Base-by-base conservation (phyloP, 768 basidiomycete genomes). In the Phylloporus scabripes region DNA sequence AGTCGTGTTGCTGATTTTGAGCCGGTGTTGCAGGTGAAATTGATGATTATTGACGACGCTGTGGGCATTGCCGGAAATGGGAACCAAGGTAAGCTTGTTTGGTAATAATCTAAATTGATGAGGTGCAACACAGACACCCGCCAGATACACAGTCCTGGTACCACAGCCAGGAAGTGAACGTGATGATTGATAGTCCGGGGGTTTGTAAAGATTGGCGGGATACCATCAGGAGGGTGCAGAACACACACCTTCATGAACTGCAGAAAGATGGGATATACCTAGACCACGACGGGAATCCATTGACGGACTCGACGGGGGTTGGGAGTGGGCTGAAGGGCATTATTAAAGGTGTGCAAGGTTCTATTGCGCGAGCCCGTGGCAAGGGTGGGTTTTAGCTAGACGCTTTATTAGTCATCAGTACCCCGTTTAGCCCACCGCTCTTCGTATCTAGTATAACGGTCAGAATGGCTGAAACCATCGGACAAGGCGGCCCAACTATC, bases 11-110 rank as follows among this genome's bases (percentile, higher is more conserved):
- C 41, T 32, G n/a, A 42, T 31, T 23, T 26, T 31, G 46, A 32
- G 45, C 17, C 14, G 41, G 42, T 12, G 51, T 24, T 49, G 14
- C 38, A 56, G 74, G 76, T 85, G 60, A 84, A 86, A 62, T 72
- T 86, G 59, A 83, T 83, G 69, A 71, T 77, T 31, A 74, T 85
- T 51, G 85, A 87, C 60, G 79, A 79, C 57, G 69, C 74, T 54
- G 76, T 85, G 39, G 79, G 76, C 12, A 85, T 87, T 51, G 71
- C 75, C 17, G 85, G 85, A 8, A 87, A 81, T 55, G 84, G 85
- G 21, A 86, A 85, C 63, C 83, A 85, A 60, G 78, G 76, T 74
- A 48, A 45, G 63, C 56, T 28, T 31, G 20, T 11, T 41, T 9
- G 15, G 12, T 4, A 24, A 15, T 7, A 23, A 18, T 45, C 9